Evolutionary conservation across 129 eudicot species (phyloP).

Genomic region (Escallonia rubra): DNA sequence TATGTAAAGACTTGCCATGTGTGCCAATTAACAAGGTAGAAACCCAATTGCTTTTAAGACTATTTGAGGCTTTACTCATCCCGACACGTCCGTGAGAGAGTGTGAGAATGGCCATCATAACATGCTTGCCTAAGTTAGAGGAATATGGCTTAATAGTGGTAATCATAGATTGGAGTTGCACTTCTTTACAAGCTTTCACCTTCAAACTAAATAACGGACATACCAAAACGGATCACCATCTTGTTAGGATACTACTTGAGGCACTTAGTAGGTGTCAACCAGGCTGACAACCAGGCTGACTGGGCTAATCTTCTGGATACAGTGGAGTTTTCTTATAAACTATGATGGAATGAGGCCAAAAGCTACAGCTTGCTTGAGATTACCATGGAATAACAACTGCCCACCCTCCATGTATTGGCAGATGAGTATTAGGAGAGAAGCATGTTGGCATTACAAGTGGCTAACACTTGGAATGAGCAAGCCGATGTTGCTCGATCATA

Average conservation of each 20-base stretch:
- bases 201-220: no score
- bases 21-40: no score
- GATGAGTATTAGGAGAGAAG: not conserved
- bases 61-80: no score
- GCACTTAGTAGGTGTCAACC: conserved; percentile 6
- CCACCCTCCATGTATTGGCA: not conserved
- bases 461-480: not conserved
- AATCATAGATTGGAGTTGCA: not conserved
- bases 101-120: no score
- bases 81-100: no score
- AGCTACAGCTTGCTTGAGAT: not conserved
- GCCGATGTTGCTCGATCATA: no score
- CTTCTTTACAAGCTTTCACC: not conserved
- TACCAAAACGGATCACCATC: not conserved
- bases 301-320: not conserved
- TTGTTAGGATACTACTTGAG: not conserved
- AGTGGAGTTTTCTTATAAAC: not conserved
- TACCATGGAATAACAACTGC: not conserved
- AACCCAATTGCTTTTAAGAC: no score
- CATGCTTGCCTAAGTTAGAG: no score
- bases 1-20: no score
- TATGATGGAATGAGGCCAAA: not conserved
- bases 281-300: not conserved
- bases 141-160: no score
- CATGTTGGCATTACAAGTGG: not conserved